Percentiles rank a stretch among this genome's conserved stretches.
These are phyloP conservation scores for Schizophyllum amplum DNA, from an alignment of 1,284 basidiomycete species.

Conservation along the genomic window DNA sequence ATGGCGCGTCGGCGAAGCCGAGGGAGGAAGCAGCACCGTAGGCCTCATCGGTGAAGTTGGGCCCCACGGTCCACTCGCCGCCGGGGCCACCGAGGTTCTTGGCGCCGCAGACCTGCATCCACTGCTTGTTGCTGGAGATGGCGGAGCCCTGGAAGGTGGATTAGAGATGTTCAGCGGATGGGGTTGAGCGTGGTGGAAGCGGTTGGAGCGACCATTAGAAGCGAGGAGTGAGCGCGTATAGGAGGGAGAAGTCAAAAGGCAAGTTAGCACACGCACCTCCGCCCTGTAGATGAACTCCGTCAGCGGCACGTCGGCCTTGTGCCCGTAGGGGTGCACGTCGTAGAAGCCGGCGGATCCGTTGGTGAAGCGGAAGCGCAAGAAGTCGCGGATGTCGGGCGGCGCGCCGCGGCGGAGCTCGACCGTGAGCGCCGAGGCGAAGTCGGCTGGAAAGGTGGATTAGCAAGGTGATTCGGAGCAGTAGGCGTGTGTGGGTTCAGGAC, in stretches of 20 bases:
- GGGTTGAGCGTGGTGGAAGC: too few species aligned
- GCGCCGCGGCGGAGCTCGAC: constrained; percentile 72
- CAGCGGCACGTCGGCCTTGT: constrained; percentile 63
- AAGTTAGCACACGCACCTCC: constrained; percentile 40
- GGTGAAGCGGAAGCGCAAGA: constrained; percentile 78
- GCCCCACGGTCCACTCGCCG: background rate
- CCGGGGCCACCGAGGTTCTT: constrained; percentile 10
- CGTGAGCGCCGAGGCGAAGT: constrained; percentile 71
- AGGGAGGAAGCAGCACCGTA: constrained; percentile 14
- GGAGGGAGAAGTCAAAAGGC: too few species aligned
- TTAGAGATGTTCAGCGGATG: too few species aligned
- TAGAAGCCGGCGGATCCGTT: constrained; percentile 67
- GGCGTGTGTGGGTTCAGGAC: too few species aligned
- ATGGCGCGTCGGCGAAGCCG: constrained; percentile 26
- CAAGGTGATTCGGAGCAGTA: too few species aligned
- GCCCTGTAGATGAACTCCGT: constrained; percentile 73
- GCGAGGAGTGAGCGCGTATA: too few species aligned
- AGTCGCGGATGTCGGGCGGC: constrained; percentile 68
- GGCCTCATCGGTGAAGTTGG: background rate
- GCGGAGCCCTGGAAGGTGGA: constrained; percentile 47
- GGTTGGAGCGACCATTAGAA: too few species aligned
- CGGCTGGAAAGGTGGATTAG: constrained; percentile 35
- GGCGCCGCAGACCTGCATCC: constrained; percentile 50
- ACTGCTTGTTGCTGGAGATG: constrained; percentile 61
- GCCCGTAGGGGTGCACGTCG: constrained; percentile 60